These are phyloP conservation scores for Phoma herbarum DNA, from an alignment of 2,329 filamentous ascomycete genomes.

Conservation along the genomic window DNA sequence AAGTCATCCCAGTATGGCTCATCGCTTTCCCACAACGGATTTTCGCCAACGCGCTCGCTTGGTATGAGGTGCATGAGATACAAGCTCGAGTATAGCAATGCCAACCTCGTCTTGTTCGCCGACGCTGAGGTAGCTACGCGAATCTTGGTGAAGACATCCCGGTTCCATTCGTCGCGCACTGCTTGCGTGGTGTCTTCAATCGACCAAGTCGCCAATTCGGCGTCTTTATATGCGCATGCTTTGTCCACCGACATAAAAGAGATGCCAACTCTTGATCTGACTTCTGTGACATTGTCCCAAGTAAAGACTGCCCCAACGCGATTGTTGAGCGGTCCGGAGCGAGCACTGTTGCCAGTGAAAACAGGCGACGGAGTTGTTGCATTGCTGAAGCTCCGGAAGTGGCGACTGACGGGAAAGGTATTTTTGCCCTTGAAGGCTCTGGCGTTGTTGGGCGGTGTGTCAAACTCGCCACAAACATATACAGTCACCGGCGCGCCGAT, in stretches of 20 bases:
- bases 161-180: slow-evolving; percentile 58
- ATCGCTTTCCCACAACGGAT: slow-evolving; percentile 70
- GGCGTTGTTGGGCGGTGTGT: slow-evolving; percentile 33
- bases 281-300: slow-evolving; percentile 51
- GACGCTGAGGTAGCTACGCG: slow-evolving; percentile 38
- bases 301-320: slow-evolving; percentile 63
- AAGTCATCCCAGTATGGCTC: slow-evolving; percentile 76
- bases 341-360: slow-evolving; percentile 37
- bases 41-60: slow-evolving; percentile 64
- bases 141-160: slow-evolving; percentile 67
- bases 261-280: slow-evolving; percentile 62
- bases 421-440: slow-evolving; percentile 47
- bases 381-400: slow-evolving; percentile 46
- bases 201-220: slow-evolving; percentile 56
- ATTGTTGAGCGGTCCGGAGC: slow-evolving; percentile 48
- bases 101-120: slow-evolving; percentile 45
- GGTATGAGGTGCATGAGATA: slow-evolving; percentile 52
- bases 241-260: slow-evolving; percentile 58
- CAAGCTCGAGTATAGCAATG: slow-evolving; percentile 46
- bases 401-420: slow-evolving; percentile 48
- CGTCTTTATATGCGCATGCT: slow-evolving; percentile 59
- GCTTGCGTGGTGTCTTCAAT: slow-evolving; percentile 53
- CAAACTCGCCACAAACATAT: slow-evolving; percentile 50
- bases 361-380: slow-evolving; percentile 42
- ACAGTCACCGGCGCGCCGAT: slow-evolving; percentile 48